Base-by-base conservation (phyloP, 1,284 basidiomycete genomes). In the Ceratobasidium sp. region DNA sequence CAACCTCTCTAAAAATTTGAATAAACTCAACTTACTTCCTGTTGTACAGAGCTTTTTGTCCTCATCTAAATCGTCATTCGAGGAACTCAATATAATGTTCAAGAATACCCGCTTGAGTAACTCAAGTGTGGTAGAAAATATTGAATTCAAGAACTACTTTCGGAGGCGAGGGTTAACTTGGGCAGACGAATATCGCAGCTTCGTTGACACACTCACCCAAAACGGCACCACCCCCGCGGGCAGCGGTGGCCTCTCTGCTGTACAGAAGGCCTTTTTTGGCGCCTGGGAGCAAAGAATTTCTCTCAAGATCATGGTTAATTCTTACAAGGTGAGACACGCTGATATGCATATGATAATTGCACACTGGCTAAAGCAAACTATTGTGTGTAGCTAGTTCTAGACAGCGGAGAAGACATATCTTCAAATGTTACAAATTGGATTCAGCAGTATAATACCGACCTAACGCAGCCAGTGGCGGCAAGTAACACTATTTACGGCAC, bases 281-380 rank as follows among this genome's bases (percentile, higher is more conserved):
- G 62, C 62, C 11, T 66, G 62, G 62, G 52, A 43, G 9, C 50
- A 35, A 30, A 46, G 47, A 7, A 23, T 66, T 41, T n/a, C 62
- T 16, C 43, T 66, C 21, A 66, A 66, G 9, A 52, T 66, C 9
- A 46, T 49, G 18, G 32, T 66, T 9, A 44, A 63, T 26, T 18
- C 47, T 3, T 63, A 63, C 21, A 50, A 50, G 46, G 61, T 63
- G 13, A 21, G 61, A 21, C 14, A n/a, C n/a, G n/a, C n/a, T n/a
- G n/a, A n/a, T n/a, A n/a, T n/a, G n/a, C n/a, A n/a, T n/a, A n/a
- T n/a, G n/a, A n/a, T n/a, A n/a, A n/a, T n/a, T n/a, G n/a, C n/a
- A n/a, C n/a, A n/a, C n/a, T n/a, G n/a, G n/a, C n/a, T n/a, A n/a
- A n/a, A n/a, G n/a, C n/a, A n/a, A n/a, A n/a, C n/a, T n/a, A n/a